Conservation (phyloP, 2,329 filamentous ascomycete species). For the Exophiala viscosa region DNA sequence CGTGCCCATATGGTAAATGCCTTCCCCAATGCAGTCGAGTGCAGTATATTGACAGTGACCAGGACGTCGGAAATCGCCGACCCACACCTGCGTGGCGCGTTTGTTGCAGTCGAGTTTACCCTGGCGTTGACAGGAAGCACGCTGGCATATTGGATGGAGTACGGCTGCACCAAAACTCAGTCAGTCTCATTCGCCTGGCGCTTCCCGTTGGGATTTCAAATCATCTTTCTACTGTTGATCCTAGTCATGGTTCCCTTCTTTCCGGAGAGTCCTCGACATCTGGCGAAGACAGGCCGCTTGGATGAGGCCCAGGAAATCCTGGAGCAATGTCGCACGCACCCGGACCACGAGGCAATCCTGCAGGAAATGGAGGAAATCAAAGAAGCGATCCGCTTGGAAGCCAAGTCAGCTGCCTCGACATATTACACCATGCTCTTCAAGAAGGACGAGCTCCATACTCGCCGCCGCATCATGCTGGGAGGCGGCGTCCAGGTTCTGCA, state of each 20-base stretch:
- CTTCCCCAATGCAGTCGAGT: no score
- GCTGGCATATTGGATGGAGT: constrained; percentile 33
- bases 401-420: constrained; percentile 24
- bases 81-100: constrained; percentile 28
- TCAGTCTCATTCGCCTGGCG: constrained; percentile 49
- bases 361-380: constrained; percentile 29
- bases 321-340: constrained; percentile 11
- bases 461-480: constrained; percentile 26
- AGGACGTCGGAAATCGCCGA: constrained; percentile 30
- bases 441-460: constrained; percentile 27
- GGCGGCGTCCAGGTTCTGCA: constrained; percentile 28
- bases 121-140: constrained; percentile 14
- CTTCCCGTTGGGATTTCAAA: constrained; percentile 59
- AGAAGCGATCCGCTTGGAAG: constrained; percentile 29
- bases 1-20: constrained; percentile 26
- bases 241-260: constrained; percentile 46
- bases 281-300: constrained; percentile 27
- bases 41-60: no score
- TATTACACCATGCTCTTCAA: constrained; percentile 29
- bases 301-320: constrained; percentile 25
- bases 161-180: constrained; percentile 29
- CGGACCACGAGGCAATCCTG: constrained; percentile 18
- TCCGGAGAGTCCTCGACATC: constrained; percentile 44
- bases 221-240: constrained; percentile 58
- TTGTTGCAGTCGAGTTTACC: constrained; percentile 30